phyloP scores from a whole-genome alignment of 257 asterid genomes.

The Ligustrum vulgare region DNA sequence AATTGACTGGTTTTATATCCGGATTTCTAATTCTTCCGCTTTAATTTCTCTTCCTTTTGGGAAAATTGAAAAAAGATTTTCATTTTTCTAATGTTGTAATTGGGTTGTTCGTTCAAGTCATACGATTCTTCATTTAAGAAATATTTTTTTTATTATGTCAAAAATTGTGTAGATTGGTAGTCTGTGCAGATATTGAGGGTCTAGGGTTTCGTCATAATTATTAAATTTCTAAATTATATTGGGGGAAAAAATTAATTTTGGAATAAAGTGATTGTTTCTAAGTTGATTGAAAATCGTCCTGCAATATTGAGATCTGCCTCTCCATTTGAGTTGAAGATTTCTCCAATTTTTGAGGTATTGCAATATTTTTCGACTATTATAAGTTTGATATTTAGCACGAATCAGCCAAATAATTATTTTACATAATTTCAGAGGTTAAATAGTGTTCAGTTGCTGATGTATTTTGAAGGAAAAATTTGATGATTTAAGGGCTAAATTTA shows the following conservation, averaged over 20 bases:
- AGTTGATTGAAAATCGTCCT: not conserved
- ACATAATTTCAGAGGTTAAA: not conserved
- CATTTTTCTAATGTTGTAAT: not conserved
- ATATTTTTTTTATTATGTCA: not conserved
- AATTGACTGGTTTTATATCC: not conserved
- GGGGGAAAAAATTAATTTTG: not conserved
- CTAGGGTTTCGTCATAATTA: not conserved
- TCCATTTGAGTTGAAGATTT: slow-evolving; percentile 12
- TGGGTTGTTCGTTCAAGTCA: not conserved
- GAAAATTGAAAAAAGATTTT: not conserved
- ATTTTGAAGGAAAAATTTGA: not conserved
- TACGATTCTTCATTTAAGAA: not conserved
- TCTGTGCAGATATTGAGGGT: slow-evolving; percentile 2
- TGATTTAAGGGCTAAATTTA: not conserved
- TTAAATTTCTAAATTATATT: not conserved
- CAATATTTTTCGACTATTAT: not conserved
- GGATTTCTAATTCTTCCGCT: not conserved
- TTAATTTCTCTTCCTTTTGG: not conserved
- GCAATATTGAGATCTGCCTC: not conserved
- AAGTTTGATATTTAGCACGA: not conserved
- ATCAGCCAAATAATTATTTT: not conserved
- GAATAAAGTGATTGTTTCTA: not conserved
- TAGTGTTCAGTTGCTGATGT: not conserved
- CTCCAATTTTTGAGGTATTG: slow-evolving; percentile 9
- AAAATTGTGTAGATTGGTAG: not conserved